Evolutionary conservation across 352 stramenopile species (phyloP).

Genomic region (Globisporangium nodosum): DNA sequence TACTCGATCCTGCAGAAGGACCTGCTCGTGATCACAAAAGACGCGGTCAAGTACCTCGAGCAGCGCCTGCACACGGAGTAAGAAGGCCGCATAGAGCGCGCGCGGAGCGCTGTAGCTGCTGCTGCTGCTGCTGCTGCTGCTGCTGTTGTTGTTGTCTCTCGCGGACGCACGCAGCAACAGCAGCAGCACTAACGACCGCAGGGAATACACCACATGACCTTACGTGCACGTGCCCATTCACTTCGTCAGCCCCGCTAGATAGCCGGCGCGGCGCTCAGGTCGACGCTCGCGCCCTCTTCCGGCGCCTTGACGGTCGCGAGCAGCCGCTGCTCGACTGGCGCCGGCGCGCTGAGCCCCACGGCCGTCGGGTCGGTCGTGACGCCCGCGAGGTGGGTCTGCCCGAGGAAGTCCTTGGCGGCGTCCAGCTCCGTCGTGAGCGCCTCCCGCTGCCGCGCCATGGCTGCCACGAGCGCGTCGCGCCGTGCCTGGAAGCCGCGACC

Average conservation of each 20-base stretch:
- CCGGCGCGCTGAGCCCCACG: conserved; percentile 46
- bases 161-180: background rate
- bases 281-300: conserved; percentile 33
- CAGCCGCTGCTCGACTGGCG: conserved; percentile 59
- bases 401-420: conserved; percentile 69
- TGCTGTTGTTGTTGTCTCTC: no score
- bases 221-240: background rate
- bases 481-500: conserved; percentile 43
- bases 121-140: background rate
- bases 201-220: conserved; percentile 2
- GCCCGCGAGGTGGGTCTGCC: conserved; percentile 48
- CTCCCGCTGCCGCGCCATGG: conserved; percentile 73
- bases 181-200: background rate
- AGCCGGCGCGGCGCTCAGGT: conserved; percentile 41
- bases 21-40: conserved; percentile 78
- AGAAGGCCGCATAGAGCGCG: conserved; percentile 16
- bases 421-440: conserved; percentile 56
- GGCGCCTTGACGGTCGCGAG: conserved; percentile 47
- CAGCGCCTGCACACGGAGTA: conserved; percentile 83
- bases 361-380: conserved; percentile 24
- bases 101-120: background rate
- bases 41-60: conserved; percentile 86
- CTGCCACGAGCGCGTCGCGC: conserved; percentile 44
- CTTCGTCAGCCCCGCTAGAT: conserved; percentile 24
- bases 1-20: conserved; percentile 90